Conservation (phyloP, 805 yeast species). For the Wickerhamiella allomyrinae region DNA sequence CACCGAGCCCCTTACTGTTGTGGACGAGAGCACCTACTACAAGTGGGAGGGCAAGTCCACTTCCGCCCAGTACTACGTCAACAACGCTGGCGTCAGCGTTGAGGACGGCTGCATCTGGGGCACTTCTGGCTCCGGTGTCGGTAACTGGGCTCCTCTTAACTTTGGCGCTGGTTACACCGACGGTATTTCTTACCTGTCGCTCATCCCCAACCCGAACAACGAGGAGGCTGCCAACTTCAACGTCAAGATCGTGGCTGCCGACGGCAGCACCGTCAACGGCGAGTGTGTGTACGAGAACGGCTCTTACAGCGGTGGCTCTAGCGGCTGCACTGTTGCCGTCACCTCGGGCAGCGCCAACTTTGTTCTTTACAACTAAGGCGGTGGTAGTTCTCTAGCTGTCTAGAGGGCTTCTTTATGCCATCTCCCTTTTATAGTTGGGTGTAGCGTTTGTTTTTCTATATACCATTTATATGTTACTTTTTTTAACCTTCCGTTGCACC, state of each 20-base stretch:
- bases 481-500: too few species aligned
- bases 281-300: slow-evolving; percentile 74
- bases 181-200: slow-evolving; percentile 67
- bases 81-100: slow-evolving; percentile 83
- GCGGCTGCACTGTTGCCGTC: slow-evolving; percentile 91
- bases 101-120: slow-evolving; percentile 97
- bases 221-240: slow-evolving; percentile 49
- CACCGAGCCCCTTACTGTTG: slow-evolving; percentile 57
- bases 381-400: too few species aligned
- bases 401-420: too few species aligned
- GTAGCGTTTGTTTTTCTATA: too few species aligned
- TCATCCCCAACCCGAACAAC: slow-evolving; percentile 94
- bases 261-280: slow-evolving; percentile 50
- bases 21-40: slow-evolving; percentile 64
- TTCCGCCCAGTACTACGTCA: slow-evolving; percentile 93
- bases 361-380: slow-evolving; percentile 47
- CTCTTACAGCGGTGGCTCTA: slow-evolving; percentile 53
- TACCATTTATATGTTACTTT: too few species aligned
- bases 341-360: slow-evolving; percentile 70
- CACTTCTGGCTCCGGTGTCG: slow-evolving; percentile 56
- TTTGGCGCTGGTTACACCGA: slow-evolving; percentile 79
- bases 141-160: slow-evolving; percentile 97
- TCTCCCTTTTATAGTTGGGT: too few species aligned
- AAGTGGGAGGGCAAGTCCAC: slow-evolving; percentile 69
- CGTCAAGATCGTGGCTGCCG: slow-evolving; percentile 64